Evolutionary conservation across 352 stramenopile species (phyloP).

Genomic region (Saprolegnia diclina): DNA sequence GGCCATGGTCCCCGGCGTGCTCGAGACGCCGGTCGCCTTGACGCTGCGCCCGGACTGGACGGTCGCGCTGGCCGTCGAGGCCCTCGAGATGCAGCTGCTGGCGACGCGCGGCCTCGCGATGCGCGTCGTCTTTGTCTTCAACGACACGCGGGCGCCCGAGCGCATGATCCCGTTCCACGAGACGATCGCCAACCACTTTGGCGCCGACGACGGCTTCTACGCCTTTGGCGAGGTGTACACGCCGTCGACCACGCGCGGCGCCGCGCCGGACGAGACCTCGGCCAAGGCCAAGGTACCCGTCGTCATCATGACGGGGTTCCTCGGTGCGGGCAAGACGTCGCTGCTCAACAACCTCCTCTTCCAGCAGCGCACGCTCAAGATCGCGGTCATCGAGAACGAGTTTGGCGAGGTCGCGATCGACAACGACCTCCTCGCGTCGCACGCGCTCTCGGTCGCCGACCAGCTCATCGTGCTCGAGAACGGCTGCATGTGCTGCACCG

Average conservation of each 20-base stretch:
- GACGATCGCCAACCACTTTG: not conserved
- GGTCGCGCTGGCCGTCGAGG: not conserved
- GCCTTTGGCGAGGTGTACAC: conserved; percentile 4
- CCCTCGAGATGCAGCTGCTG: conserved; percentile 7
- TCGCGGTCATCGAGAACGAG: conserved; percentile 97
- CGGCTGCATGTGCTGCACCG: conserved; percentile 95
- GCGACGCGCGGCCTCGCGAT: not conserved
- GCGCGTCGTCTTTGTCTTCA: conserved; percentile 10
- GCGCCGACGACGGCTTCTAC: not conserved
- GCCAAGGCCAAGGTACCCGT: conserved; percentile 44
- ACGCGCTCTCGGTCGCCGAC: conserved; percentile 47
- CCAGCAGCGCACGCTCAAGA: conserved; percentile 84
- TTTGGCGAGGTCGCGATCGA: conserved; percentile 92
- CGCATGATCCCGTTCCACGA: conserved; percentile 9
- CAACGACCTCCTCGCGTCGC: conserved; percentile 77
- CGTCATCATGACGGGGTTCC: conserved; percentile 90
- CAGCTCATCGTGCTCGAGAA: conserved; percentile 92
- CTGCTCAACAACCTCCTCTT: conserved; percentile 92
- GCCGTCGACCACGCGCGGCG: not conserved
- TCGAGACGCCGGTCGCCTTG: not conserved
- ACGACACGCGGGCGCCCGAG: conserved; percentile 1
- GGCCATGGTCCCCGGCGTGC: not conserved
- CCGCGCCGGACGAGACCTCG: not conserved
- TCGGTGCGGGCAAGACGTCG: conserved; percentile 93
- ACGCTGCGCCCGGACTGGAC: not conserved